phyloP scores from a whole-genome alignment of 2,329 filamentous ascomycete species.

The Dothiorella sarmentorum region DNA sequence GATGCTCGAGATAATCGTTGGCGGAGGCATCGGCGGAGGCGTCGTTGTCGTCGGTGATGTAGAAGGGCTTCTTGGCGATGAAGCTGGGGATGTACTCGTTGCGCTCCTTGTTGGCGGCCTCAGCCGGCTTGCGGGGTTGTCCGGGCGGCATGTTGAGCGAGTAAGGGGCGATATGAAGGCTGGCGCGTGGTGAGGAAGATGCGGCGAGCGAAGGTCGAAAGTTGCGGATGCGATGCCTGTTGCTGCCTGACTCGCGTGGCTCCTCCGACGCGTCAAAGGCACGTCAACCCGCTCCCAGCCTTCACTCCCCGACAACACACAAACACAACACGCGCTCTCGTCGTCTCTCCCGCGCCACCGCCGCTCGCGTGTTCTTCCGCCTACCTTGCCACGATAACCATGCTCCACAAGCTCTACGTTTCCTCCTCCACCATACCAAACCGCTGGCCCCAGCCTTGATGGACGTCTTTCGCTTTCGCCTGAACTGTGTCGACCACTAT shows the following conservation, averaged over 20 bases:
- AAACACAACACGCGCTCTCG: neutral
- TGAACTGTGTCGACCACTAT: conserved; percentile 97
- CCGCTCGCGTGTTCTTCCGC: too few species aligned
- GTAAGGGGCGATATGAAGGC: neutral
- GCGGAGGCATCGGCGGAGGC: conserved; percentile 57
- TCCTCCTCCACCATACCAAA: neutral
- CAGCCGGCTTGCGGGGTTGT: conserved; percentile 47
- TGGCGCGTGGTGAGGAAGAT: neutral
- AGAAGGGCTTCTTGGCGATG: conserved; percentile 97
- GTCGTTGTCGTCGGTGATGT: conserved; percentile 78
- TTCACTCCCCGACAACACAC: conserved; percentile 4
- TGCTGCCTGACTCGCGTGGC: conserved; percentile 9
- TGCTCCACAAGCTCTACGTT: neutral
- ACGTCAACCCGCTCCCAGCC: conserved; percentile 7
- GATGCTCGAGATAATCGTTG: conserved; percentile 93
- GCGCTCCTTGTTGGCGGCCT: conserved; percentile 70
- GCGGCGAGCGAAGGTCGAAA: conserved; percentile 3
- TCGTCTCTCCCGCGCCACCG: neutral
- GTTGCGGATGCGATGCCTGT: neutral
- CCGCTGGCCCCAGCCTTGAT: conserved; percentile 37
- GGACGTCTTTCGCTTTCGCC: conserved; percentile 81
- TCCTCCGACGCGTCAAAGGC: conserved; percentile 2
- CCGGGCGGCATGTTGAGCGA: conserved; percentile 44
- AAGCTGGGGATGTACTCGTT: conserved; percentile 98
- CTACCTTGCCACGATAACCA: too few species aligned